phyloP scores from a whole-genome alignment of 2,329 filamentous ascomycete genomes.

The Monosporascus sp. region DNA sequence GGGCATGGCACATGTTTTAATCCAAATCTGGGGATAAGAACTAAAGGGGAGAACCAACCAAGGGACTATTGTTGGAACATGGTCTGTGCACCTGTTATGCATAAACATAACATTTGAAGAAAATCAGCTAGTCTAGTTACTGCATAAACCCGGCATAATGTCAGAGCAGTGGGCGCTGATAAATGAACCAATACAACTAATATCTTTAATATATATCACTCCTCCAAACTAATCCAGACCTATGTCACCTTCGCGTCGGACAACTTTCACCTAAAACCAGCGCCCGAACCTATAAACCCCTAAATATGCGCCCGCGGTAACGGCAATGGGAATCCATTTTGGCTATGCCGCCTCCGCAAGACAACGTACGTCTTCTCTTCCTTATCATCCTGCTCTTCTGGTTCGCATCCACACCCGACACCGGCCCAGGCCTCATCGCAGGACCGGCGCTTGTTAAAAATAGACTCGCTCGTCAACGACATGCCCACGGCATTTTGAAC shows the following conservation, averaged over 20 bases:
- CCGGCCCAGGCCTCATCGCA: slow-evolving; percentile 34
- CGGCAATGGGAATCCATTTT: slow-evolving; percentile 22
- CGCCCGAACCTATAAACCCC: background rate
- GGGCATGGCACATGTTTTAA: background rate
- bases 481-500: slow-evolving; percentile 50
- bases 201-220: too few species aligned
- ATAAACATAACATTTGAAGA: too few species aligned
- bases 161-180: too few species aligned
- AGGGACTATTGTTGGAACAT: background rate
- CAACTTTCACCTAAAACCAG: background rate
- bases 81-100: too few species aligned
- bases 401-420: slow-evolving; percentile 37
- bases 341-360: slow-evolving; percentile 44
- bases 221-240: background rate
- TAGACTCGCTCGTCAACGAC: slow-evolving; percentile 46
- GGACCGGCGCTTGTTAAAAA: slow-evolving; percentile 37
- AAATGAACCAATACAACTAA: too few species aligned
- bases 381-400: slow-evolving; percentile 40
- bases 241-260: background rate
- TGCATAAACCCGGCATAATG: too few species aligned
- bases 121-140: too few species aligned
- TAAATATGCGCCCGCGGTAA: slow-evolving; percentile 10
- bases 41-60: background rate
- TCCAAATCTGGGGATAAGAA: background rate
- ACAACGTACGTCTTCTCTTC: slow-evolving; percentile 39